A percentile compares a stretch with the other conserved stretches of the same genome.
These are phyloP conservation scores for Ruellia speciosa DNA, from an alignment of 305 asterid genomes.

Conservation along the genomic window DNA sequence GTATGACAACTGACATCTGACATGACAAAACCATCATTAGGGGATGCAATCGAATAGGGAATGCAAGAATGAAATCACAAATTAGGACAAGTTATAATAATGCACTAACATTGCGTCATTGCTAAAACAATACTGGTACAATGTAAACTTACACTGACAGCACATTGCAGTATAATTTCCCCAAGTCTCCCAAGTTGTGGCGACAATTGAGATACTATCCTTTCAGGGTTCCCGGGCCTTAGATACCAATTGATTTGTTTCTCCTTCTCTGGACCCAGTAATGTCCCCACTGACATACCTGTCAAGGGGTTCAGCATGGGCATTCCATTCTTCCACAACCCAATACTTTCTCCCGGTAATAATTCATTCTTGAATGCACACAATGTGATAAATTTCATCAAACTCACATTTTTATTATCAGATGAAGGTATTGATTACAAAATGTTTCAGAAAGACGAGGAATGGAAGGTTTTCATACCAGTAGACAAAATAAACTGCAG, in stretches of 20 bases:
- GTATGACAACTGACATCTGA: conserved; percentile 54
- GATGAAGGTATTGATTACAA: neutral
- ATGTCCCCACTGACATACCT: conserved; percentile 58
- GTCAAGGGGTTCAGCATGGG: conserved; percentile 63
- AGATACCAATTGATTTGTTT: conserved; percentile 75
- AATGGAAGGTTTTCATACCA: conserved; percentile 47
- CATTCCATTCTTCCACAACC: conserved; percentile 86
- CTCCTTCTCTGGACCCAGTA: conserved; percentile 67
- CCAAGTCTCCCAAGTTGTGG: conserved; percentile 57
- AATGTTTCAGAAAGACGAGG: conserved; percentile 19
- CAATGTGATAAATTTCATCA: conserved; percentile 24
- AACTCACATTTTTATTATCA: conserved; percentile 13
- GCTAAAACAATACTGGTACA: neutral
- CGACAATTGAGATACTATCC: conserved; percentile 51
- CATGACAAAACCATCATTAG: conserved; percentile 18
- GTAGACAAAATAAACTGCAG: conserved; percentile 75
- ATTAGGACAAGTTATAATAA: neutral
- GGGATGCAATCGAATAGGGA: conserved; percentile 5
- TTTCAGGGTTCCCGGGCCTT: conserved; percentile 58
- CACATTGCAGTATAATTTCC: conserved; percentile 65
- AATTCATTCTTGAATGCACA: conserved; percentile 67
- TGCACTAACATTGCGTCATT: neutral
- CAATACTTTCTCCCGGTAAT: conserved; percentile 66
- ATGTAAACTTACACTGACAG: conserved; percentile 56
- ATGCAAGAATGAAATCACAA: neutral